Conservation (phyloP, 2,329 filamentous ascomycete genomes). For the Colletotrichum trifolii region DNA sequence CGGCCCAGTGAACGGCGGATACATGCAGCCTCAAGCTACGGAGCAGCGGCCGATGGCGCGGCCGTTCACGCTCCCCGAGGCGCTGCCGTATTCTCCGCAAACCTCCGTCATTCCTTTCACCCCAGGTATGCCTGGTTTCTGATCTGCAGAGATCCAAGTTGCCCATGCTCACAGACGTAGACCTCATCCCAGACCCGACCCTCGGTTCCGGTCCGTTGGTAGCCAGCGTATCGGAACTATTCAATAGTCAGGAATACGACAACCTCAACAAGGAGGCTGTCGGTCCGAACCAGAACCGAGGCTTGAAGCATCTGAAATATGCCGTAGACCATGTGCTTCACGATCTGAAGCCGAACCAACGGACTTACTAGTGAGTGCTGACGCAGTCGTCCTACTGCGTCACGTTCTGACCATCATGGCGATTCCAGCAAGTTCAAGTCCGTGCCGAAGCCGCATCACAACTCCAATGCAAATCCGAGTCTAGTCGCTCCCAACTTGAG, state of each 20-base stretch:
- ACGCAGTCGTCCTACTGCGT: not conserved
- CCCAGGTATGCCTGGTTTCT: conserved; percentile 64
- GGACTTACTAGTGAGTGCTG: conserved; percentile 72
- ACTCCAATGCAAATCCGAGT: conserved; percentile 40
- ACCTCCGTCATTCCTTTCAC: conserved; percentile 84
- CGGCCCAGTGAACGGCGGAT: conserved; percentile 34
- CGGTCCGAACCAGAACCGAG: conserved; percentile 67
- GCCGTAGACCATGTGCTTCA: conserved; percentile 80
- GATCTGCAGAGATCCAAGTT: not conserved
- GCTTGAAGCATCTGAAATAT: conserved; percentile 63
- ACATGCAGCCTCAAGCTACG: conserved; percentile 30
- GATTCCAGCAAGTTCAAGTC: conserved; percentile 67
- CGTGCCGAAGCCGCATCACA: conserved; percentile 49
- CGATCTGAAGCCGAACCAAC: conserved; percentile 76
- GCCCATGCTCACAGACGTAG: conserved; percentile 48
- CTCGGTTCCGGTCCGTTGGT: conserved; percentile 67
- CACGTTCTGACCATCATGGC: conserved; percentile 43
- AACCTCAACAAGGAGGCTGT: conserved; percentile 77
- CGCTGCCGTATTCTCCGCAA: conserved; percentile 84
- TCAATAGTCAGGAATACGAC: conserved; percentile 68
- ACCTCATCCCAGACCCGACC: conserved; percentile 73
- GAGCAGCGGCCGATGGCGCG: conserved; percentile 40
- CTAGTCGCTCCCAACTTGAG: conserved; percentile 41
- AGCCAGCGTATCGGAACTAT: conserved; percentile 60
- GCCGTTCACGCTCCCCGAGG: conserved; percentile 76